These are phyloP conservation scores for Sporothrix mexicana DNA, from an alignment of 2,329 filamentous ascomycete species.

Conservation along the genomic window DNA sequence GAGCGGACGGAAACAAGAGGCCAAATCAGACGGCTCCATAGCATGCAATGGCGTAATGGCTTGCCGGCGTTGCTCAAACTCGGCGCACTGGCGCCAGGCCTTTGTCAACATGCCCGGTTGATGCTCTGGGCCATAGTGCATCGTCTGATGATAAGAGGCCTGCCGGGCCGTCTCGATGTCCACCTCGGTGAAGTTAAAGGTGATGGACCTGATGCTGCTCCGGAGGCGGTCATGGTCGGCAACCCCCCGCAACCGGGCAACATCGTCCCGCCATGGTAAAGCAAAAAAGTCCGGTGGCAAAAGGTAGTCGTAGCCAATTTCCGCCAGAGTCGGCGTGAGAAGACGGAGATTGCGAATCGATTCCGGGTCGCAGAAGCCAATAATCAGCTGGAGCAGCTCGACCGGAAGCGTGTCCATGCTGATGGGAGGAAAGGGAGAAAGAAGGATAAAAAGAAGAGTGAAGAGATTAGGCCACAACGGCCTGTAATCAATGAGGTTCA, in stretches of 20 bases:
- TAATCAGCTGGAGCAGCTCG: conserved; percentile 49
- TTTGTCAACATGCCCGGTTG: conserved; percentile 40
- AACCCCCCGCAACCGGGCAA: conserved; percentile 52
- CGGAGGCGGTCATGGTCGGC: conserved; percentile 52
- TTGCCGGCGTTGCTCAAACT: conserved; percentile 46
- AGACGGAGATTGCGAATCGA: conserved; percentile 52
- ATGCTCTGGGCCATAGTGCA: conserved; percentile 48
- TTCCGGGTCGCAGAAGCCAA: conserved; percentile 48
- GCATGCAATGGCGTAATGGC: conserved; percentile 47
- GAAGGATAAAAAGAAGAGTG: background rate
- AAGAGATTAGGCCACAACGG: background rate
- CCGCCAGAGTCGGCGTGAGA: conserved; percentile 47
- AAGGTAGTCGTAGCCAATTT: conserved; percentile 52
- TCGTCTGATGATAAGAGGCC: conserved; percentile 47
- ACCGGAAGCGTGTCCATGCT: conserved; percentile 42
- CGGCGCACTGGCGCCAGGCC: conserved; percentile 39
- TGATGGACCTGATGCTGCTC: conserved; percentile 50
- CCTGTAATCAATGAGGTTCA: background rate
- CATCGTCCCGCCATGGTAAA: conserved; percentile 54
- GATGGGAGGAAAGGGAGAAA: background rate
- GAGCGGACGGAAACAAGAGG: conserved; percentile 48
- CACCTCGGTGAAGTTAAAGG: conserved; percentile 54
- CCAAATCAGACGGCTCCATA: conserved; percentile 38
- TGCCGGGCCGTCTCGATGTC: conserved; percentile 50
- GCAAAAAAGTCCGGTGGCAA: conserved; percentile 50